Base-by-base conservation (phyloP, 129 eudicot species). In the Ambrosia trifida region DNA sequence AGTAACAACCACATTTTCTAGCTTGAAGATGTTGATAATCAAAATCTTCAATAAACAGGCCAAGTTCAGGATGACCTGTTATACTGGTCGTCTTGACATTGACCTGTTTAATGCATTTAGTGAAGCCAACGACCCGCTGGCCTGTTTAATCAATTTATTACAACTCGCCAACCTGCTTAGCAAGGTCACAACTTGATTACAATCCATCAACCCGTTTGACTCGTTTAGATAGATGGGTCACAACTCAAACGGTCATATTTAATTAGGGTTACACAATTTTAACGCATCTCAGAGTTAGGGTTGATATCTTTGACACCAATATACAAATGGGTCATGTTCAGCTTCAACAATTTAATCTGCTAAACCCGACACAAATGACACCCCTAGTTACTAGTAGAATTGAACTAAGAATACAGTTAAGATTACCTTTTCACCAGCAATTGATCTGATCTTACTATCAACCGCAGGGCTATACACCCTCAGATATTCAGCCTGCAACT, bases 401-500 rank as follows among this genome's bases (percentile, higher is more conserved):
- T 53, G 9, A 13, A 53, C 7, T 0, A 53, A 19, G 2, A 53
- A 8, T 3, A 0, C 14, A 8, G 32, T 63, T 11, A 31, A 56
- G 36, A n/a, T 19, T 67, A 79, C 83, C 83, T 79, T 79, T 68
- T 79, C 76, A 51, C 83, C 79, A 50, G 72, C 83, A 59, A 73
- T 43, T 17, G 83, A 79, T 73, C 83, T 67, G 57, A 79, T 73
- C 64, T 79, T 79, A 60, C 83, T 79, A 53, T 79, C 83, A 60
- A 69, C 79, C 73, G 83, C 76, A 68, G 83, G 83, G 64, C 83
- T 79, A 31, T 59, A 41, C 51, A 79, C 83, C 62, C 83, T 73
- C 59, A 79, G 61, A 53, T 46, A 79, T 64, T 79, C 83, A 59
- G 83, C 83, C 10, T 70, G 57, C 66, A 79, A 68, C 11, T 49